phyloP scores from a whole-genome alignment of 192 early-diverging fungal species.

The Coemansia sp. region DNA sequence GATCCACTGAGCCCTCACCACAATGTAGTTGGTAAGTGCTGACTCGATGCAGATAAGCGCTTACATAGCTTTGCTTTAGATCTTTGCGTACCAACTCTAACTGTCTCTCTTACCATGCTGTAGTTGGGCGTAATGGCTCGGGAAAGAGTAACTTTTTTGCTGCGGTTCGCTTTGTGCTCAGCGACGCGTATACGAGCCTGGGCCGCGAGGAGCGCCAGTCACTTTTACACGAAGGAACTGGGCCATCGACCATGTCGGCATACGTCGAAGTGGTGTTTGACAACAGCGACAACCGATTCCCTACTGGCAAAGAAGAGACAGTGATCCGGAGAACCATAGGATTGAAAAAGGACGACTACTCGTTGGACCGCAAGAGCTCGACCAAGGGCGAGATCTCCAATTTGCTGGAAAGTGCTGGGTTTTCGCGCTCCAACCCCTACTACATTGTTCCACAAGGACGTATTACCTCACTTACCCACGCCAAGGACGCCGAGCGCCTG shows the following conservation, averaged over 20 bases:
- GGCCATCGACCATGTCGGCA: constrained; percentile 90
- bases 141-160: constrained; percentile 97
- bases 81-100: background rate
- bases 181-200: constrained; percentile 95
- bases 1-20: constrained; percentile 91
- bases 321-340: constrained; percentile 93
- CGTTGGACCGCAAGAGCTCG: constrained; percentile 90
- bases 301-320: constrained; percentile 91
- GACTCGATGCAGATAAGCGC: background rate
- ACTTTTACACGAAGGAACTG: constrained; percentile 90
- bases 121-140: constrained; percentile 93
- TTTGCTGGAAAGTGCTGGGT: constrained; percentile 93
- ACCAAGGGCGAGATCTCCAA: constrained; percentile 93
- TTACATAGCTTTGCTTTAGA: background rate
- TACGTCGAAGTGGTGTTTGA: constrained; percentile 97
- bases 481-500: constrained; percentile 88
- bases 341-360: constrained; percentile 97
- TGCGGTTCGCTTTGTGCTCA: constrained; percentile 92
- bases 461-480: constrained; percentile 90
- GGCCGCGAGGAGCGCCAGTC: constrained; percentile 90
- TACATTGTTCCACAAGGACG: constrained; percentile 98
- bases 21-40: constrained; percentile 86
- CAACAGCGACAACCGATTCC: constrained; percentile 94
- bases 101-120: constrained; percentile 15
- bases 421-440: constrained; percentile 96